These are phyloP conservation scores for Sodiomyces alkalinus DNA, from an alignment of 2,329 filamentous ascomycete species.

Conservation along the genomic window DNA sequence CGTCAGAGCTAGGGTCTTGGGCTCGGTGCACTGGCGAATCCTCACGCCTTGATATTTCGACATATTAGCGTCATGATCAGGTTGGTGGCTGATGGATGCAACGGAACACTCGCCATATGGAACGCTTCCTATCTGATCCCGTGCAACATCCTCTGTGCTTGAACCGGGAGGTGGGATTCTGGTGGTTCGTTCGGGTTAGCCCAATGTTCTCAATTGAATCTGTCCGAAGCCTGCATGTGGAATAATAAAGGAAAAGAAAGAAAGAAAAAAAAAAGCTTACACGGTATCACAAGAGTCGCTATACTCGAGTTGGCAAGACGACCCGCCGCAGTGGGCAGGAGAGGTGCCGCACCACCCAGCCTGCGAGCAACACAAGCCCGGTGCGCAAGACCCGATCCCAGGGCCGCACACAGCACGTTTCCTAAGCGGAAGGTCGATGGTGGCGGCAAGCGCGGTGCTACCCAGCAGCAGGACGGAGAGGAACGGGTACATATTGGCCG, in stretches of 20 bases:
- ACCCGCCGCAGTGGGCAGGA: conserved; percentile 19
- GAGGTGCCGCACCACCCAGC: conserved; percentile 21
- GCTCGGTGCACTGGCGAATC: conserved; percentile 20
- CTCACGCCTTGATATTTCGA: conserved; percentile 11
- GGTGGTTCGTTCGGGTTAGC: background rate
- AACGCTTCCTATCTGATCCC: conserved; percentile 17
- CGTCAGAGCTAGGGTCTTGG: conserved; percentile 26
- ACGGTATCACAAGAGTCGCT: conserved; percentile 24
- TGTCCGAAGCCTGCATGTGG: background rate
- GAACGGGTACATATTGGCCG: background rate
- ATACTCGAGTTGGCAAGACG: conserved; percentile 22
- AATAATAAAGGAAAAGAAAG: no score
- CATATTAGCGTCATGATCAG: conserved; percentile 13
- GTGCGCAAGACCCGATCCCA: conserved; percentile 18
- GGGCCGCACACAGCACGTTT: conserved; percentile 16
- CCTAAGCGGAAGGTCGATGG: conserved; percentile 3
- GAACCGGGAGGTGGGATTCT: conserved; percentile 17
- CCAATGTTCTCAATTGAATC: background rate
- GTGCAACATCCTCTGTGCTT: conserved; percentile 16
- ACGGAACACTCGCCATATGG: conserved; percentile 18
- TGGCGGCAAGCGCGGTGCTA: conserved; percentile 6
- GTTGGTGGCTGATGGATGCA: no score
- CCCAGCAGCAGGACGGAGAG: conserved; percentile 5
- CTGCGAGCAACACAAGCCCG: conserved; percentile 20
- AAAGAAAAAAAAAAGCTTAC: conserved; percentile 17